Conservation (phyloP, 768 basidiomycete species). For the Sistotremastrum niveocremeum region DNA sequence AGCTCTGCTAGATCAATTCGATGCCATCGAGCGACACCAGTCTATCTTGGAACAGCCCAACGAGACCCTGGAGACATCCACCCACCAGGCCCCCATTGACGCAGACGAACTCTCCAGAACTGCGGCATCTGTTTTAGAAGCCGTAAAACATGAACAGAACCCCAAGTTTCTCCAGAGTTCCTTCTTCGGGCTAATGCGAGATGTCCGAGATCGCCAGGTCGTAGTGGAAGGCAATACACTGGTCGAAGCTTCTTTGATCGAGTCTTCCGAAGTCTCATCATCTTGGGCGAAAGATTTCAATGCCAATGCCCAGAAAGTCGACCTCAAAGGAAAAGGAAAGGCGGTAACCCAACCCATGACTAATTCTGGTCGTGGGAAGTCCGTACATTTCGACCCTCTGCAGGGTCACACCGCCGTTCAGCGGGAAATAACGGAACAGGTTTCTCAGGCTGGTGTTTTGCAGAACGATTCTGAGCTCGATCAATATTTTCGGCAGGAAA, state of each 20-base stretch:
- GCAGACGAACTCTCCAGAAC: conserved; percentile 68
- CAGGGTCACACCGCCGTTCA: neutral
- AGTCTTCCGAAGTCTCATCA: neutral
- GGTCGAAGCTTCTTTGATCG: conserved; percentile 30
- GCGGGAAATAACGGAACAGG: conserved; percentile 2
- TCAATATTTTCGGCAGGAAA: conserved; percentile 59
- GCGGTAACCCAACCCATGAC: conserved; percentile 17
- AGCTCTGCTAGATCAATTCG: too few relatives aligned
- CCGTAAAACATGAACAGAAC: conserved; percentile 62
- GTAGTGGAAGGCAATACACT: conserved; percentile 69
- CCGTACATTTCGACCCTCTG: conserved; percentile 7
- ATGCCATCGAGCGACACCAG: too few relatives aligned
- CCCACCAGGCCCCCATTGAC: conserved; percentile 18
- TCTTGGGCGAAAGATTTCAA: conserved; percentile 13
- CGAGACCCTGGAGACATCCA: conserved; percentile 8
- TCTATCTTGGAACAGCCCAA: neutral
- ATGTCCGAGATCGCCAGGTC: conserved; percentile 66
- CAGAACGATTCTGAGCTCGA: conserved; percentile 35
- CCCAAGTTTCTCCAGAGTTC: conserved; percentile 76
- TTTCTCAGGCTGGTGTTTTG: neutral
- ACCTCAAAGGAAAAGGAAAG: conserved; percentile 61
- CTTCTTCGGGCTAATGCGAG: conserved; percentile 78
- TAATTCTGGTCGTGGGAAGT: neutral
- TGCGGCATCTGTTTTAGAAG: conserved; percentile 63
- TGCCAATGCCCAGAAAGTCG: conserved; percentile 10